Evolutionary conservation across 257 asterid genomes (phyloP).

Genomic region (Agastache rugosa): DNA sequence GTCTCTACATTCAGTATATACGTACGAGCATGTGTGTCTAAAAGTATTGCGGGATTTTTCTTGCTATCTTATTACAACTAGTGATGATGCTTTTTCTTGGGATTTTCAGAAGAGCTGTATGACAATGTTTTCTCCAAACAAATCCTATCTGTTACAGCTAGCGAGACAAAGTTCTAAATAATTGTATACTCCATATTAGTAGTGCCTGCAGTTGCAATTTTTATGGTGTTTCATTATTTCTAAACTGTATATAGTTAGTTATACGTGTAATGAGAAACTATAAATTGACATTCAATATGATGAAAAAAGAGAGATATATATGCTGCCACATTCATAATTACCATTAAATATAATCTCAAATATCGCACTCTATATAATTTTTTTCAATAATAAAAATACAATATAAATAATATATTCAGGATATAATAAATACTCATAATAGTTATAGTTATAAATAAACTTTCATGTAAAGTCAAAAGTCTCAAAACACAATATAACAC

Average conservation of each 20-base stretch:
- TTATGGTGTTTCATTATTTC: too few species aligned
- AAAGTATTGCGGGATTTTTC: not conserved
- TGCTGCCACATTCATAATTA: not conserved
- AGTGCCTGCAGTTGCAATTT: too few species aligned
- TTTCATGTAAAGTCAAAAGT: slow-evolving; percentile 6
- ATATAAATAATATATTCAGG: too few species aligned
- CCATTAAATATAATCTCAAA: not conserved
- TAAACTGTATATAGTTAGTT: too few species aligned
- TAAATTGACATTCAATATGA: too few species aligned
- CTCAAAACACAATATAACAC: not conserved
- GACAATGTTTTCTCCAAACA: not conserved
- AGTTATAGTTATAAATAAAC: not conserved
- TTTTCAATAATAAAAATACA: too few species aligned
- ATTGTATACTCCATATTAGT: not conserved
- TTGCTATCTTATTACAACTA: not conserved
- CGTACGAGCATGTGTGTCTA: too few species aligned
- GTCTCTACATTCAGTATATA: too few species aligned
- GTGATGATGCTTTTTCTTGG: not conserved
- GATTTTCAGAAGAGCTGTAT: not conserved
- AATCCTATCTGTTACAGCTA: not conserved
- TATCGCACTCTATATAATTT: not conserved
- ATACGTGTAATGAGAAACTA: too few species aligned
- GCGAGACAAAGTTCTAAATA: not conserved
- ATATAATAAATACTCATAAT: too few species aligned
- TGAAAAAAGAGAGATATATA: too few species aligned